Evolutionary conservation across 441 rosid genomes (phyloP).

Genomic region (Mallotus repandus): DNA sequence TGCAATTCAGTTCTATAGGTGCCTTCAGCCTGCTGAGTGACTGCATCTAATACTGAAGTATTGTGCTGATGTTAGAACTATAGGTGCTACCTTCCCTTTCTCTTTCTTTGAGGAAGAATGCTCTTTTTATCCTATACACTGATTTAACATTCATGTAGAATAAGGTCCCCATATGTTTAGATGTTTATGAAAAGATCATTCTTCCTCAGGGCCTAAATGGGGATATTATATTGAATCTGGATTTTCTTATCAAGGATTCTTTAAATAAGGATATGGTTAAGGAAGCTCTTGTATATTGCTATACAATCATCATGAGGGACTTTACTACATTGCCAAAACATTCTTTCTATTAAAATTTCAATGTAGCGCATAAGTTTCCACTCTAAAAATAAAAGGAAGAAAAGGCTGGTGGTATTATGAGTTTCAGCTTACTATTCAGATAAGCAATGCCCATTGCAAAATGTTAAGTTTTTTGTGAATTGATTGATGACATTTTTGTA

Average conservation of each 20-base stretch:
- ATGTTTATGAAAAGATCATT: neutral
- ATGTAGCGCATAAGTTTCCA: neutral
- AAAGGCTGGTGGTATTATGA: neutral
- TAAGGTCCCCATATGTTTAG: neutral
- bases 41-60: neutral
- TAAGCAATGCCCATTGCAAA: neutral
- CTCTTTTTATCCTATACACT: neutral
- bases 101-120: neutral
- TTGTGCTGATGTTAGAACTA: neutral
- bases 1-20: neutral
- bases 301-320: neutral
- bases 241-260: no score
- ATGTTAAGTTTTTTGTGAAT: neutral
- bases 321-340: neutral
- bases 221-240: no score
- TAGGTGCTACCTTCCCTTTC: neutral
- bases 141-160: neutral
- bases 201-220: no score
- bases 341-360: neutral
- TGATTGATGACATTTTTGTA: slow-evolving; percentile 8
- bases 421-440: slow-evolving; percentile 10
- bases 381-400: neutral
- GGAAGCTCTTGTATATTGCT: neutral
- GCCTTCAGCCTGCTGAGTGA: neutral
- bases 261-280: no score